Conservation (phyloP, 129 eudicot species). For the Flaveria robusta region DNA sequence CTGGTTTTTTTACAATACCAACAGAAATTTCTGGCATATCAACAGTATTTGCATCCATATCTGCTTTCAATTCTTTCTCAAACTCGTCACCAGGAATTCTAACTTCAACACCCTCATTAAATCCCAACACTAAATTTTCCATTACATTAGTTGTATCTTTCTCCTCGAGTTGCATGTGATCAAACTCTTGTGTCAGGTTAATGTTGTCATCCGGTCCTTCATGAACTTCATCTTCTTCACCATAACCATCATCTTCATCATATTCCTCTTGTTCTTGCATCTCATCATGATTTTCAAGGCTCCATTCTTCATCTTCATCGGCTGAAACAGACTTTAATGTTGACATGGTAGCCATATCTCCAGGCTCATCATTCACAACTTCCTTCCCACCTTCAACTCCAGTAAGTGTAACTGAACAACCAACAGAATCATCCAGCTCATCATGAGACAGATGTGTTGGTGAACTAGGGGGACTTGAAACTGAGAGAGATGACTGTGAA, state of each 20-base stretch:
- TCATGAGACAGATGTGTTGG: conserved; percentile 87
- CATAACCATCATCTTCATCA: conserved; percentile 86
- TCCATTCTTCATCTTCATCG: conserved; percentile 92
- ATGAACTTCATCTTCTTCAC: conserved; percentile 85
- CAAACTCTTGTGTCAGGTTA: conserved; percentile 64
- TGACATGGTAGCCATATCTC: conserved; percentile 23
- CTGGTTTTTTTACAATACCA: conserved; percentile 37
- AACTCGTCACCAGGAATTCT: conserved; percentile 69
- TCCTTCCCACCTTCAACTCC: conserved; percentile 42
- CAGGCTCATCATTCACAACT: conserved; percentile 43
- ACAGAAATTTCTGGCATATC: conserved; percentile 50
- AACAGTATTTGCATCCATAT: conserved; percentile 22
- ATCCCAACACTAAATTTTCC: conserved; percentile 79
- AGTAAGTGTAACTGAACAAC: conserved; percentile 45
- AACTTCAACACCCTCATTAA: conserved; percentile 93
- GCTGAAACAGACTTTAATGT: conserved; percentile 48
- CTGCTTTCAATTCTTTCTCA: conserved; percentile 47
- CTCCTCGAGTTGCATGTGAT: conserved; percentile 54
- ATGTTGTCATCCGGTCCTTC: conserved; percentile 64
- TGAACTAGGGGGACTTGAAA: conserved; percentile 85
- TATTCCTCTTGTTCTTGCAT: conserved; percentile 88
- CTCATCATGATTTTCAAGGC: conserved; percentile 57
- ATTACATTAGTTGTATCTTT: conserved; percentile 44
- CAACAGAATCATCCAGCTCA: conserved; percentile 85
- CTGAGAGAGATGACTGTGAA: conserved; percentile 83